Base-by-base conservation (phyloP, 345 rosid species). In the Turritis glabra region DNA sequence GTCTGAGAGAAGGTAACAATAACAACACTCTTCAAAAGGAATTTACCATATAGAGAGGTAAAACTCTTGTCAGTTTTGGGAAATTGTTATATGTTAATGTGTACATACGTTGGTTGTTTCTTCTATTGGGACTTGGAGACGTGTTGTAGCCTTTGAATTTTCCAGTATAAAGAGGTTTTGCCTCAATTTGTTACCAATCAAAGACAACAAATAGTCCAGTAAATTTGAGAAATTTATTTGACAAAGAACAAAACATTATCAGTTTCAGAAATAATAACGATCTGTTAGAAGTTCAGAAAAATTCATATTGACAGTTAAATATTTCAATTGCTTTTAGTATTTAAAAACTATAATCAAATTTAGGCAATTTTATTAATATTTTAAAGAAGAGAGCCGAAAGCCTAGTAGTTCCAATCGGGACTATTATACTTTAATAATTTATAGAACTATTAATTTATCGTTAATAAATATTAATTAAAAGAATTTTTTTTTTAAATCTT, bases 1-100 rank as follows among this genome's bases (percentile, higher is more conserved):
- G 89, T 56, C 81, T 92, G 70, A 86, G 84, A 79, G 97, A 90
- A 1, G 77, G 84, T 15, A 86, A 75, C 18, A 87, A 75, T 41
- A 77, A 72, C 52, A 77, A 65, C 60, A 70, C 75, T 44, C 83
- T 83, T 72, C 50, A 61, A 43, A 68, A 76, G 55, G 74, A 76
- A 22, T 69, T 61, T 60, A 61, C 74, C 56, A 63, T 76, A 69
- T 69, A 46, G 22, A 9, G 22, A 23, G 30, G 73, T 65, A 35
- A 4, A 5, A 23, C 13, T 47, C 18, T 69, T 62, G 70, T 63
- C 74, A 69, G 69, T 76, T 76, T 73, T 73, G 72, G 25, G 35
- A 54, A 65, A 17, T 52, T 50, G 1, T 75, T 75, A 17, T 14
- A 17, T 29, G 21, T 27, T 14, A 69, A 62, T 56, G 60, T 76